Conservation (phyloP, 169 alveolate genomes). For the Cryptosporidium meleagridis region DNA sequence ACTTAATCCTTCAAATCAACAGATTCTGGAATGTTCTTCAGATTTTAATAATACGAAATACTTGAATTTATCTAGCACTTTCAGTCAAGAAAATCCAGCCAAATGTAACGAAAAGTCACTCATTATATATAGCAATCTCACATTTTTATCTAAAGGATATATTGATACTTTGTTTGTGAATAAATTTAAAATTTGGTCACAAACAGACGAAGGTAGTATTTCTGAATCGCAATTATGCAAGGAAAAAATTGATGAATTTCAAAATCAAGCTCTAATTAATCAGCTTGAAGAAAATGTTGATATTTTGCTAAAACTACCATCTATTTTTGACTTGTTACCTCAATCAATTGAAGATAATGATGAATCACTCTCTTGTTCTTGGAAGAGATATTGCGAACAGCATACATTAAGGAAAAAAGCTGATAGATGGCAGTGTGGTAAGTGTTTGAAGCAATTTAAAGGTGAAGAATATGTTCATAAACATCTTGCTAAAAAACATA, state of each 20-base stretch:
- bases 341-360: slow-evolving; percentile 20
- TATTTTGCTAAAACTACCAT: slow-evolving; percentile 4
- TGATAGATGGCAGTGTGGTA: slow-evolving; percentile 73
- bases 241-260: not conserved
- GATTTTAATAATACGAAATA: not conserved
- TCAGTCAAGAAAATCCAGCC: not conserved
- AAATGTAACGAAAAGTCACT: not conserved
- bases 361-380: not conserved
- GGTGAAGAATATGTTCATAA: slow-evolving; percentile 57
- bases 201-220: not conserved
- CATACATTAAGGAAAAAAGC: slow-evolving; percentile 50
- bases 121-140: not conserved
- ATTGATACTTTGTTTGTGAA: slow-evolving; percentile 2
- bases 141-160: slow-evolving; percentile 44
- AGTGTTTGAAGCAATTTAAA: slow-evolving; percentile 65
- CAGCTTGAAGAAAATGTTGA: slow-evolving; percentile 36
- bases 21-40: not conserved
- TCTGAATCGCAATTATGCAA: slow-evolving; percentile 7
- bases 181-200: slow-evolving; percentile 29
- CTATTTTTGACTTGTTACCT: slow-evolving; percentile 15
- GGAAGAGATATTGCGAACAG: slow-evolving; percentile 63
- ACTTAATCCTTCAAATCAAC: not conserved
- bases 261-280: not conserved
- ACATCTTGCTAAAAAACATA: slow-evolving; percentile 54
- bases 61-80: not conserved